Evolutionary conservation across 768 basidiomycete genomes (phyloP).

Genomic region (Collybiopsis luxurians): DNA sequence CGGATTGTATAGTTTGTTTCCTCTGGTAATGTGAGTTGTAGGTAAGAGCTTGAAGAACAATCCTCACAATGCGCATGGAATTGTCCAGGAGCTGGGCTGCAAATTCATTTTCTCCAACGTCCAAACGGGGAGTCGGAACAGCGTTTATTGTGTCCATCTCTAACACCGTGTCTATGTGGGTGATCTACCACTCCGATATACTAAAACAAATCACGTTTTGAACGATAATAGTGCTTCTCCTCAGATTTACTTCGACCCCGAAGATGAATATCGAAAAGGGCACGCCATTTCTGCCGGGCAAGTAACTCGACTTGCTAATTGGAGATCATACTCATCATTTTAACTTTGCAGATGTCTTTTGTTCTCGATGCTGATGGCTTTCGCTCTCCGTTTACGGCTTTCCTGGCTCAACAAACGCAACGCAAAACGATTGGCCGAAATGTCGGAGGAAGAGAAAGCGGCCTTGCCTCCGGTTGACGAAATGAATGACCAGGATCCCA

Average conservation of each 20-base stretch:
- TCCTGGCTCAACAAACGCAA: slow-evolving; percentile 40
- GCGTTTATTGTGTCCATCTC: slow-evolving; percentile 60
- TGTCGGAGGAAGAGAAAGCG: slow-evolving; percentile 30
- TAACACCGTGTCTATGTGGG: slow-evolving; percentile 57
- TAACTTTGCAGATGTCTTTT: slow-evolving; percentile 37
- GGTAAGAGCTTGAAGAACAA: not conserved
- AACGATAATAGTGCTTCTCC: slow-evolving; percentile 45
- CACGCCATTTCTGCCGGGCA: slow-evolving; percentile 55
- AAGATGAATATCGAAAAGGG: slow-evolving; percentile 48
- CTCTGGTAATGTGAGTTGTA: slow-evolving; percentile 43
- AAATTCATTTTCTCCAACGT: slow-evolving; percentile 56
- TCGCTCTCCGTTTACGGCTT: slow-evolving; percentile 42
- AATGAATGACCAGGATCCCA: slow-evolving; percentile 47
- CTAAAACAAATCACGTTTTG: not conserved
- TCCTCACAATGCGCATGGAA: not conserved
- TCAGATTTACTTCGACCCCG: slow-evolving; percentile 55
- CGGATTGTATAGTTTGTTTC: slow-evolving; percentile 54
- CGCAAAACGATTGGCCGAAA: slow-evolving; percentile 19
- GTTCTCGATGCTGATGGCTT: slow-evolving; percentile 39
- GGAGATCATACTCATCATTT: not conserved
- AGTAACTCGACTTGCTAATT: not conserved
- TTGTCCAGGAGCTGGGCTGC: slow-evolving; percentile 50
- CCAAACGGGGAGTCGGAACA: slow-evolving; percentile 58
- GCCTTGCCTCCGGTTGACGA: slow-evolving; percentile 26
- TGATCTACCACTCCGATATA: too few relatives aligned